Evolutionary conservation across 495 filamentous ascomycete species (phyloP), one percentile per base, ranked within the genome.

Genomic region (Evernia prunastri): DNA sequence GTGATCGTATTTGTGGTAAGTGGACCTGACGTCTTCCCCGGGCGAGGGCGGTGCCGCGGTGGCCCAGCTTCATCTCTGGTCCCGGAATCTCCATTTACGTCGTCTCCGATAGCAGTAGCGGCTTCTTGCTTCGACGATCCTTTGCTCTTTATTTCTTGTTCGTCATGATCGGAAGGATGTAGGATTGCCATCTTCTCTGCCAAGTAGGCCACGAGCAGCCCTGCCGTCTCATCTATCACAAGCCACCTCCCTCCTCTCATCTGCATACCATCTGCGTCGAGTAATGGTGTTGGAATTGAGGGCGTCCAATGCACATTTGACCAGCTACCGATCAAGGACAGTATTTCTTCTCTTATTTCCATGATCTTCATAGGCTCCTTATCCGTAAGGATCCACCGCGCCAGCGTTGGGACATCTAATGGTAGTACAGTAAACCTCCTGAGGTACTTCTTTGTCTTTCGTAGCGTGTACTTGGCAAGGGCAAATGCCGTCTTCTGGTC

Each of bases 401-500:
- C 81, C 58, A 98, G 78, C 51, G 81, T 77, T 9, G 86, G 81
- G 37, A 96, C 86, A 64, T 96, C 92, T 71, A 97, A 69, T 0
- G 91, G 92, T 33, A 93, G 75, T 0, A 92, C 82, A 1, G 88
- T 92, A 66, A 98, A 97, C 25, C 91, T 79, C 65, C 86, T 84
- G 65, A 96, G 82, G 71, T 95, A 97, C 77, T 98, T 98, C 73
- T 87, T 93, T 47, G 87, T 86, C 79, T 98, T 98, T 27, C 94
- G 82, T 20, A 97, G 77, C 56, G 91, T 95, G 71, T 98, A 98
- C 72, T 98, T 98, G 29, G 92, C 91, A 25, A 96, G 77, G 9
- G 89, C 91, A 74, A 96, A 98, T 3, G 87, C 82, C 0, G 94
- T 97, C 78, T 97, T 98, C 78, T 98, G 88, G 66, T 95, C 91